Conservation (phyloP, 768 basidiomycete genomes). For the Porphyrellus cyaneotinctus region DNA sequence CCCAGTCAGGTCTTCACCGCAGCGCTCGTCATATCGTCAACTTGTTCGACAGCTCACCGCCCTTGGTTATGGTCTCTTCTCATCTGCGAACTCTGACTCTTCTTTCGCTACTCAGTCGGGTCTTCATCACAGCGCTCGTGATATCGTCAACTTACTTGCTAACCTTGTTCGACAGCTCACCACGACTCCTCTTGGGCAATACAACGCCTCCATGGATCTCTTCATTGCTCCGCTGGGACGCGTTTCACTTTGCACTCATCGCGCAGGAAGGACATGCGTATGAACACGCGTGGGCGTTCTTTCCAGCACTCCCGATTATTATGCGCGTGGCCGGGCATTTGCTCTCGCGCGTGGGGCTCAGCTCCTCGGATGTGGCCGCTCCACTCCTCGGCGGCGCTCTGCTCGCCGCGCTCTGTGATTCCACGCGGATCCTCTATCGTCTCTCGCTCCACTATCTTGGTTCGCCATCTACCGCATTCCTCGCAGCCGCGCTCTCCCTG, state of each 20-base stretch:
- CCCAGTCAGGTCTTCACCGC: slow-evolving; percentile 20
- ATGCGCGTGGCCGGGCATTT: slow-evolving; percentile 39
- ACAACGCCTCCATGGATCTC: slow-evolving; percentile 19
- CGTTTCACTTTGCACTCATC: slow-evolving; percentile 72
- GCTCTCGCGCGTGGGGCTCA: slow-evolving; percentile 12
- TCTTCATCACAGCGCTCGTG: slow-evolving; percentile 18
- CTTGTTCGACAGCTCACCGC: slow-evolving; percentile 29
- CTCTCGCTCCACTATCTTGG: slow-evolving; percentile 57
- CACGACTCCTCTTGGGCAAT: slow-evolving; percentile 17
- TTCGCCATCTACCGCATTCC: slow-evolving; percentile 54
- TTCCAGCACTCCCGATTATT: slow-evolving; percentile 61
- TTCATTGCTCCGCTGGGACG: slow-evolving; percentile 78
- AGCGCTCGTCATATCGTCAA: slow-evolving; percentile 16
- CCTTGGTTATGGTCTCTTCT: too few species aligned
- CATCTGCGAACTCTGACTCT: slow-evolving; percentile 23
- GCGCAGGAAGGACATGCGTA: slow-evolving; percentile 54
- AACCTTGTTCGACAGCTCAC: slow-evolving; percentile 27
- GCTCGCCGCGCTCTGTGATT: slow-evolving; percentile 37
- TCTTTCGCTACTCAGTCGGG: slow-evolving; percentile 22
- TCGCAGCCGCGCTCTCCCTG: slow-evolving; percentile 65
- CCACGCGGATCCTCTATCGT: slow-evolving; percentile 47
- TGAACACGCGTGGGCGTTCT: slow-evolving; percentile 88
- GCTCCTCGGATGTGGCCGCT: slow-evolving; percentile 11
- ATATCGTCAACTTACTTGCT: slow-evolving; percentile 19
- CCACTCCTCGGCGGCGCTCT: slow-evolving; percentile 38